A percentile compares a stretch with the other conserved stretches of the same genome.
These are phyloP conservation scores for Hyphodiscus sp. DNA, from an alignment of 2,329 filamentous ascomycete species.

Conservation along the genomic window DNA sequence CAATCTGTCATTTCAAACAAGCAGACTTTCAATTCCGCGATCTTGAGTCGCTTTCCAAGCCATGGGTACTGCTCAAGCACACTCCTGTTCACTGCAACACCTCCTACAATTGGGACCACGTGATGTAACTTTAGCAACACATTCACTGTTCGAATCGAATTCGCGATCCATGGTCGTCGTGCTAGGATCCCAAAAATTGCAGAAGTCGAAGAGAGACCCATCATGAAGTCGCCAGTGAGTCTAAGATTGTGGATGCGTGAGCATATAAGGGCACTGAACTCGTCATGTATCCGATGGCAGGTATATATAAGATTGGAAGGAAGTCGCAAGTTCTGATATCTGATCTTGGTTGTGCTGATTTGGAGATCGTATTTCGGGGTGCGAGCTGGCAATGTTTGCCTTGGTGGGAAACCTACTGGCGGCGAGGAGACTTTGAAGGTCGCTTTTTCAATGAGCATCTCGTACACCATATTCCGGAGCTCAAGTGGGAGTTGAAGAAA, in stretches of 20 bases:
- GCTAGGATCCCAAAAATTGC: background rate
- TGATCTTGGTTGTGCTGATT: background rate
- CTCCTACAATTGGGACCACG: background rate
- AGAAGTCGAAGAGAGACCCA: background rate
- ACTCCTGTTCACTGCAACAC: background rate
- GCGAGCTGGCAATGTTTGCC: background rate
- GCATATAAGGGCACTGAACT: background rate
- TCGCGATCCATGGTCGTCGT: background rate
- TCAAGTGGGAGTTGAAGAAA: background rate
- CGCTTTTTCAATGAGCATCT: background rate
- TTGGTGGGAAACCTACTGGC: background rate
- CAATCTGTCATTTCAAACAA: background rate
- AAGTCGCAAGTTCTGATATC: background rate
- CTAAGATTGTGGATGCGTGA: background rate
- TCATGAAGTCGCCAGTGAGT: background rate
- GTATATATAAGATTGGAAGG: background rate
- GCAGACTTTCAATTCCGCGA: background rate
- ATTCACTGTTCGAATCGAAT: background rate
- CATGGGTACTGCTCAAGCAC: background rate
- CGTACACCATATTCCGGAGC: background rate
- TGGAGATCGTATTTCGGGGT: background rate
- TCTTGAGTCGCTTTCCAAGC: background rate
- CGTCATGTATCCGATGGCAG: background rate
- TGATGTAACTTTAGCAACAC: background rate
- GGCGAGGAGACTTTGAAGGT: background rate